Base-by-base conservation (phyloP, 345 rosid species). In the Corymbia maculata region DNA sequence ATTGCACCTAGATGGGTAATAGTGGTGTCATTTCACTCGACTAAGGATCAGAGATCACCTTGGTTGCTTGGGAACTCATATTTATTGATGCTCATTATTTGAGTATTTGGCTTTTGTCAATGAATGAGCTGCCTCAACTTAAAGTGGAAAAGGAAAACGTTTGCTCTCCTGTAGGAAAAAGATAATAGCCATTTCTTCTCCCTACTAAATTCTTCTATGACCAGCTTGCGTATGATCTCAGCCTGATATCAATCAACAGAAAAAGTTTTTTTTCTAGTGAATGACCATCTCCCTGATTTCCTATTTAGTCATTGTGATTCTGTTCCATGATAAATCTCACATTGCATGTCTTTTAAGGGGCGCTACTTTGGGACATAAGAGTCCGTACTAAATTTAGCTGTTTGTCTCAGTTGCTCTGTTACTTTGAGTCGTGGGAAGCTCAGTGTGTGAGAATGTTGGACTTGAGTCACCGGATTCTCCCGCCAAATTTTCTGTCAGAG, bases 401-500 rank as follows among this genome's bases (percentile, higher is more conserved):
- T 93, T 92, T 86, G 88, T 89, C 52, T 92, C 94, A 96, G 98
- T 88, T 96, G 92, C 94, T 94, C 52, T 92, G 95, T 89, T 86
- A 88, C 85, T 94, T 90, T 87, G 95, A 94, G 70, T 92, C 98
- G 79, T 52, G 61, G 84, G 96, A 94, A 88, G 90, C 84, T 86
- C 94, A 91, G 90, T 88, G 91, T 88, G 90, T 91, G 68, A 88
- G 87, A 88, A 96, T 95, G 97, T 89, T 88, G 79, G 94, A 93
- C 91, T 91, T 96, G 94, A 93, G 90, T 86, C 91, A 88, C 85
- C 91, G 96, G 86, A 92, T 94, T 90, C 95, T 96, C 57, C 97
- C 97, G 44, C 91, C 95, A 86, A 85, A 85, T 59, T 94, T 96
- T 93, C 96, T 95, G 87, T 94, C 95, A 52, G 93, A 91, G 91